Percentiles rank a stretch among this genome's conserved stretches.
Conservation (phyloP, 495 filamentous ascomycete species). For the Aspergillus affinis region DNA sequence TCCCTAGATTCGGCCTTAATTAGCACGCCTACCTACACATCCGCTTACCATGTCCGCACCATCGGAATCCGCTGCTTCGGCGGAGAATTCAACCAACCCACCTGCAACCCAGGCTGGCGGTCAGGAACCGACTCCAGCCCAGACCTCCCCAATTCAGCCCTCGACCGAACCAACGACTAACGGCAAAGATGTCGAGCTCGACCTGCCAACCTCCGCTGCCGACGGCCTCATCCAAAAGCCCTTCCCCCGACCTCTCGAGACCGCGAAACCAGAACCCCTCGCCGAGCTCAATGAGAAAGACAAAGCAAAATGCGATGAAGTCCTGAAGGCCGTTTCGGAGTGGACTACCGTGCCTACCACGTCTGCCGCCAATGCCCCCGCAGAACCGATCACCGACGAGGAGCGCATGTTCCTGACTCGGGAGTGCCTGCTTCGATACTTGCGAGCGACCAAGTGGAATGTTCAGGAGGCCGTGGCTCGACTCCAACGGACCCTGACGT, state of each 20-base stretch:
- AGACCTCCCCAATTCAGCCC: slow-evolving; percentile 1
- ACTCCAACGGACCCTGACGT: slow-evolving; percentile 74
- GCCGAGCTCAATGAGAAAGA: slow-evolving; percentile 71
- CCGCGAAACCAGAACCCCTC: slow-evolving; percentile 51
- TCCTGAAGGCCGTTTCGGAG: slow-evolving; percentile 63
- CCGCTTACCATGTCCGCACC: slow-evolving; percentile 8
- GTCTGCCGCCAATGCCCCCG: slow-evolving; percentile 55
- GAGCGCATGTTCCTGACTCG: slow-evolving; percentile 89
- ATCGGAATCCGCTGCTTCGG: slow-evolving; percentile 1
- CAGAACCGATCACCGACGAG: slow-evolving; percentile 66
- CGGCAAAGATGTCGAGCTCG: slow-evolving; percentile 29
- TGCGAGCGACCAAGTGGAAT: slow-evolving; percentile 92
- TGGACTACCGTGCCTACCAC: slow-evolving; percentile 72
- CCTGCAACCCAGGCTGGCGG: not conserved
- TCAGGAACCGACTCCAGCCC: not conserved
- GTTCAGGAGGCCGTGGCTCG: slow-evolving; percentile 72
- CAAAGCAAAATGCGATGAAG: slow-evolving; percentile 73
- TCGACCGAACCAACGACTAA: slow-evolving; percentile 16
- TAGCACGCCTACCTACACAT: not conserved
- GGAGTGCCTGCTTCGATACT: slow-evolving; percentile 89
- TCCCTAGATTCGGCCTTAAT: not conserved
- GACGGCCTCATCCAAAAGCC: slow-evolving; percentile 65
- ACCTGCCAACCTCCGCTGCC: slow-evolving; percentile 44
- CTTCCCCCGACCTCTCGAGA: slow-evolving; percentile 60
- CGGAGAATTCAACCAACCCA: not conserved